Percentiles rank a stretch among this genome's conserved stretches.
Evolutionary conservation across 2,329 filamentous ascomycete species (phyloP).

Genomic region (Talaromyces verruculosus): DNA sequence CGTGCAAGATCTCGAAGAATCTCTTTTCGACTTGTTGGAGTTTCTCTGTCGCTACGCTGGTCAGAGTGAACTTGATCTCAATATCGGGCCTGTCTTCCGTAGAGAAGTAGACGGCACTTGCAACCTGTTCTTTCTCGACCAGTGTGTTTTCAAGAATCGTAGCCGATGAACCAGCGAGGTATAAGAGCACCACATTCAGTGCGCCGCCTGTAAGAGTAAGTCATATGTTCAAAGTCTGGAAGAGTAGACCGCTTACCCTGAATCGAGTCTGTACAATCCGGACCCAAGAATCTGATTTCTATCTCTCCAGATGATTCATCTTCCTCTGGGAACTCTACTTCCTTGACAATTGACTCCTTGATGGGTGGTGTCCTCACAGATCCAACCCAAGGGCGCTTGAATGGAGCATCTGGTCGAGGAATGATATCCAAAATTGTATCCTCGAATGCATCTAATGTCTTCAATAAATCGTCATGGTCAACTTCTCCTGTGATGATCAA

Average conservation of each 20-base stretch:
- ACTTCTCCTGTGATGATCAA: slow-evolving; percentile 90
- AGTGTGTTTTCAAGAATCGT: slow-evolving; percentile 87
- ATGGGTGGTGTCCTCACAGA: slow-evolving; percentile 75
- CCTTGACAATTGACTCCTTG: slow-evolving; percentile 70
- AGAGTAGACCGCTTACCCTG: slow-evolving; percentile 44
- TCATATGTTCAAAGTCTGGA: slow-evolving; percentile 14
- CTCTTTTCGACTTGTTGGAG: slow-evolving; percentile 80
- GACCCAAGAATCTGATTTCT: slow-evolving; percentile 81
- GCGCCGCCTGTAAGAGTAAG: slow-evolving; percentile 58
- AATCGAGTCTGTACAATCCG: slow-evolving; percentile 70
- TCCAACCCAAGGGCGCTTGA: slow-evolving; percentile 87
- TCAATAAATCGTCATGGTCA: slow-evolving; percentile 74
- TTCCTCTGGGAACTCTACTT: slow-evolving; percentile 90
- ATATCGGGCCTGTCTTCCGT: slow-evolving; percentile 77
- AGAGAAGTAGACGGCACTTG: slow-evolving; percentile 78
- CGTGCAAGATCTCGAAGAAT: slow-evolving; percentile 77
- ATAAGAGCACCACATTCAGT: slow-evolving; percentile 75
- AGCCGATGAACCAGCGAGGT: slow-evolving; percentile 89
- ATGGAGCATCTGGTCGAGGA: slow-evolving; percentile 70
- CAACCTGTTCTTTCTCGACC: slow-evolving; percentile 89
- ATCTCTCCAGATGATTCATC: slow-evolving; percentile 93
- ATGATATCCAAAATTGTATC: slow-evolving; percentile 80
- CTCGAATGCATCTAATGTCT: slow-evolving; percentile 85
- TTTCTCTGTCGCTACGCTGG: slow-evolving; percentile 82
- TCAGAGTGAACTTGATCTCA: slow-evolving; percentile 81